Evolutionary conservation across 2,329 filamentous ascomycete genomes (phyloP).

Genomic region (Aphanocladium album): DNA sequence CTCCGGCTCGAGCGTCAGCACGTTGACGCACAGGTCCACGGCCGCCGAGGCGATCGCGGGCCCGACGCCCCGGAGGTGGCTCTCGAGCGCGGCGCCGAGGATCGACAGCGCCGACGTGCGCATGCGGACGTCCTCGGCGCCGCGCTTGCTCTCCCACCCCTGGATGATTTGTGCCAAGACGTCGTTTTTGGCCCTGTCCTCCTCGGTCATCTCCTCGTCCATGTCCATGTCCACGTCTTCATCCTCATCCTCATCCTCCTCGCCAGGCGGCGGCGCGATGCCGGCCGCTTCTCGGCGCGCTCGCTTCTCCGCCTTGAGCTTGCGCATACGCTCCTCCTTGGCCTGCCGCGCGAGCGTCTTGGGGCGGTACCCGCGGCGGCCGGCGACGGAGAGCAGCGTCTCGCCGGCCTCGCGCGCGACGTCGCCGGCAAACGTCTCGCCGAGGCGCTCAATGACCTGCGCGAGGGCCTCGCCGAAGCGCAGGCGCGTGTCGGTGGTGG

Average conservation of each 20-base stretch:
- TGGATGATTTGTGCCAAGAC: constrained; percentile 55
- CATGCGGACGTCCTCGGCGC: constrained; percentile 64
- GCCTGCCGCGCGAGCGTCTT: constrained; percentile 54
- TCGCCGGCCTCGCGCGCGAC: constrained; percentile 48
- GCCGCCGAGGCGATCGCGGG: constrained; percentile 47
- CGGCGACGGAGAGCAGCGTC: constrained; percentile 58
- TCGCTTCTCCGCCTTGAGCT: constrained; percentile 38
- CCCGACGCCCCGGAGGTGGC: constrained; percentile 52
- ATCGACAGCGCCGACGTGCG: constrained; percentile 65
- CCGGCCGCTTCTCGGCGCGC: constrained; percentile 22
- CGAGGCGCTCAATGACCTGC: constrained; percentile 58
- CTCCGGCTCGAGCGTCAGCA: constrained; percentile 58
- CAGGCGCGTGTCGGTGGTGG: constrained; percentile 57
- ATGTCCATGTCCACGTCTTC: constrained; percentile 34
- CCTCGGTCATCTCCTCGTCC: constrained; percentile 41
- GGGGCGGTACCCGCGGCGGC: constrained; percentile 56
- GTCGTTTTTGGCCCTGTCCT: constrained; percentile 42
- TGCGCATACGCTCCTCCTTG: constrained; percentile 43
- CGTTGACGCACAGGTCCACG: constrained; percentile 58
- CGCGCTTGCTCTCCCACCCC: constrained; percentile 62
- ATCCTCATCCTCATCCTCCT: constrained; percentile 42
- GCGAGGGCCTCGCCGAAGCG: constrained; percentile 64
- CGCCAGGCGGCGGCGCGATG: neutral
- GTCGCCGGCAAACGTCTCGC: constrained; percentile 50
- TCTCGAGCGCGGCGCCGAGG: constrained; percentile 55